Base-by-base conservation (phyloP, 805 yeast genomes). In the Danielozyma ontarioensis region DNA sequence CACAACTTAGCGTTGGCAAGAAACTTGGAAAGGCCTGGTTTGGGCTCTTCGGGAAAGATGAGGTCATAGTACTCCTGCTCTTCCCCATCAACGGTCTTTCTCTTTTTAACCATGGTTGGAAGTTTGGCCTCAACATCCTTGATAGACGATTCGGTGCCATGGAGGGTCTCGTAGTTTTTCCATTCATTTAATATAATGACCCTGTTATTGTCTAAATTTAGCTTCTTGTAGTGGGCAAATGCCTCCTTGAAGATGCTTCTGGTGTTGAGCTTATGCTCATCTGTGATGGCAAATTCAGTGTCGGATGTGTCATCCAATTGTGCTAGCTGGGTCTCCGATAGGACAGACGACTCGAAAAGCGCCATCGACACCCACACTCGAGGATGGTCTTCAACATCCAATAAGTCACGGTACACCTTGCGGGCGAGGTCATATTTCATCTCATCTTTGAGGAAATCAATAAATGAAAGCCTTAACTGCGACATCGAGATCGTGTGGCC, bases 301-400 rank as follows among this genome's bases (percentile, higher is more conserved):
- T 70, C 83, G 12, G 68, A 68, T 1, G 61, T 73, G 11, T 58
- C 70, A 10, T 69, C 70, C 37, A 64, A 66, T 15, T 53, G 51
- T 13, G 46, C 48, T n/a, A 76, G 38, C 41, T 79, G 83, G 14
- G 59, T 64, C 1, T 66, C 64, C 1, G 79, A 68, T 5, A 87
- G 87, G 1, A 79, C 68, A 1, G 80, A 64, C 2, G 82, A 62
- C 51, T 86, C 95, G 53, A 83, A 82, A 42, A 76, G 56, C 2
- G 95, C 95, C 46, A 66, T 70, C 17, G 78, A 66, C 11, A 83
- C 70, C 86, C 93, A 83, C 2, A 62, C 47, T 16, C 60, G 53
- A 3, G 71, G 59, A 3, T 62, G 48, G 14, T 33, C 27, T 7
- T 51, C 49, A 4, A 63, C 55, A 17, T 46, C 29, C 4, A 76